phyloP scores from a whole-genome alignment of 192 early-diverging fungal genomes.

The Coemansia sp. region DNA sequence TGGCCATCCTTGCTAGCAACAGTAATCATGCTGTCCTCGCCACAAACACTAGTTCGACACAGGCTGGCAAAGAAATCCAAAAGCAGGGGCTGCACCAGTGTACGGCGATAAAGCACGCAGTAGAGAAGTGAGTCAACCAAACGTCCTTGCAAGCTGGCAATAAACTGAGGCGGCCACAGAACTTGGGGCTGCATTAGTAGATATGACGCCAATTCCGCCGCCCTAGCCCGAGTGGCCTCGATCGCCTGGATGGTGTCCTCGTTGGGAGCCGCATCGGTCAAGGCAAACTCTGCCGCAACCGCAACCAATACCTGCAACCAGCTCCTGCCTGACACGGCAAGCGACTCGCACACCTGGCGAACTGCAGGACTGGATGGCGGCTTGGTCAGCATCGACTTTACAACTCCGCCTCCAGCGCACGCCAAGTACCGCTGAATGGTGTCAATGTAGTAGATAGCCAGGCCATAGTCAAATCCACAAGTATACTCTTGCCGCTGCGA shows the following conservation, averaged over 20 bases:
- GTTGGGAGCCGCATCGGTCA: constrained; percentile 21
- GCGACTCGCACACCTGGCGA: not conserved
- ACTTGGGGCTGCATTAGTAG: constrained; percentile 14
- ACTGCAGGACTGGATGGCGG: constrained; percentile 3
- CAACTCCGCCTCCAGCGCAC: constrained; percentile 15
- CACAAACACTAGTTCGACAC: not conserved
- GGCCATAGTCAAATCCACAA: constrained; percentile 22
- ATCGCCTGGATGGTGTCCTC: not conserved
- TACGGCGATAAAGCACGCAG: constrained; percentile 25
- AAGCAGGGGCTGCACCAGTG: constrained; percentile 32
- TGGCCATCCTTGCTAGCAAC: not conserved
- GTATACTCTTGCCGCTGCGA: constrained; percentile 29
- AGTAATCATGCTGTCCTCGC: not conserved
- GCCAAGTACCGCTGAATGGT: constrained; percentile 29
- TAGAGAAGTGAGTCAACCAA: constrained; percentile 32
- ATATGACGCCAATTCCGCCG: constrained; percentile 19
- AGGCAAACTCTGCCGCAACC: constrained; percentile 23
- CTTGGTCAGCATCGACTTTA: not conserved
- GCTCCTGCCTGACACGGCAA: constrained; percentile 1
- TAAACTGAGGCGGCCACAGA: constrained; percentile 18
- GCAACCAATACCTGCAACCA: constrained; percentile 29
- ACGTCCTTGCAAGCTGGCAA: constrained; percentile 18
- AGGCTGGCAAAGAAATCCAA: constrained; percentile 30
- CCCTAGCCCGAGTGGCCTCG: constrained; percentile 25
- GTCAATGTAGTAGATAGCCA: constrained; percentile 28